phyloP scores from a whole-genome alignment of 331 rosid species.

The Cydonia oblonga region DNA sequence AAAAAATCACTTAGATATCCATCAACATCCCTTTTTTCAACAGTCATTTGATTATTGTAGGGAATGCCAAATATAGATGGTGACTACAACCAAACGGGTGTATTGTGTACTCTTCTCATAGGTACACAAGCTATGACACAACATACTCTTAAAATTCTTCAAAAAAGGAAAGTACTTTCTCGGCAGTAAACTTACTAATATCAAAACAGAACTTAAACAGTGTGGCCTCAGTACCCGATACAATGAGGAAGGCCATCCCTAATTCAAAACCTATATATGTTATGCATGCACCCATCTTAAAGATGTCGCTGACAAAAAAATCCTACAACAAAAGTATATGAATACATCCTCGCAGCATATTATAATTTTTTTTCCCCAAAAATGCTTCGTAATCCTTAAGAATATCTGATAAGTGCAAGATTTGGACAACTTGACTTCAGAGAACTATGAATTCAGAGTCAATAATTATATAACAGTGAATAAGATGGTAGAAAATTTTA shows the following conservation, averaged over 20 bases:
- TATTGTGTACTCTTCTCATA: neutral
- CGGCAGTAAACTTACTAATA: neutral
- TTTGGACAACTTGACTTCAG: too few species aligned
- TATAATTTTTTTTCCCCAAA: neutral
- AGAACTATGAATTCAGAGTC: conserved; percentile 1
- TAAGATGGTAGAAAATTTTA: neutral
- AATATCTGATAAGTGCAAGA: neutral
- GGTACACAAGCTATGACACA: neutral
- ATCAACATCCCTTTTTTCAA: neutral
- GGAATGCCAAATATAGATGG: neutral
- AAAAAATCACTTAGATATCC: neutral
- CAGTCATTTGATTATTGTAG: neutral
- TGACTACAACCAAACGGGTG: neutral
- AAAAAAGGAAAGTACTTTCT: neutral
- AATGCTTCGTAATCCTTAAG: neutral
- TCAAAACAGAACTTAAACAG: neutral
- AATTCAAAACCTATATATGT: neutral
- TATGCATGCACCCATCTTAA: neutral
- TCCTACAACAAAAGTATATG: neutral
- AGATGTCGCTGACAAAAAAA: neutral
- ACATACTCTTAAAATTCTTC: neutral
- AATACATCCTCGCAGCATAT: neutral
- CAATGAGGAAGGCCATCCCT: neutral
- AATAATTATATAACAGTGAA: conserved; percentile 1
- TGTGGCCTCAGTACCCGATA: neutral